Evolutionary conservation across 371 early-diverging fungal species (phyloP).

Genomic region (Syncephalastrum monosporum): DNA sequence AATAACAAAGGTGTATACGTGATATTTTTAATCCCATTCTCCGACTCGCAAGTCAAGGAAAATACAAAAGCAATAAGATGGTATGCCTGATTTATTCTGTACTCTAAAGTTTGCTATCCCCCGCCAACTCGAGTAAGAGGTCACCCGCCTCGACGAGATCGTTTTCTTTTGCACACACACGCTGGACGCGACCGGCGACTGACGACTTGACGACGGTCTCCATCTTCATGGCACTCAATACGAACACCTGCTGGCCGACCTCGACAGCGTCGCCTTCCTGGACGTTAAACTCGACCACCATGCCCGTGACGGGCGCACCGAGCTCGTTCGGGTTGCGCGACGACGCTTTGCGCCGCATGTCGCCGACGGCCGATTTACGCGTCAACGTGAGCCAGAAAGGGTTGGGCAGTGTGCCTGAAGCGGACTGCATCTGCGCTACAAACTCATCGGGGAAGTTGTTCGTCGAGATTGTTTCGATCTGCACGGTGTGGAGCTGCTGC

Average conservation of each 20-base stretch:
- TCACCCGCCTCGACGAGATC: slow-evolving; percentile 41
- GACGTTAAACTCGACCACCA: slow-evolving; percentile 36
- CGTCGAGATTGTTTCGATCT: slow-evolving; percentile 29
- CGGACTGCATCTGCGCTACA: slow-evolving; percentile 22
- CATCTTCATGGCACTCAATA: slow-evolving; percentile 51
- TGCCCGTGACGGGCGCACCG: slow-evolving; percentile 40
- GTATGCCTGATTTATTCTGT: not conserved
- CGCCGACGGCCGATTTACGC: slow-evolving; percentile 23
- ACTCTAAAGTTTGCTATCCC: slow-evolving; percentile 30
- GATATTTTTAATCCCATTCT: no score
- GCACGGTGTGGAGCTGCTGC: slow-evolving; percentile 22
- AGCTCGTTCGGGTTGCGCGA: slow-evolving; percentile 22
- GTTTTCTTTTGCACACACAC: slow-evolving; percentile 21
- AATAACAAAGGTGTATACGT: no score
- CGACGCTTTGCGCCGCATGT: slow-evolving; percentile 32
- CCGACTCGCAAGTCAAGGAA: not conserved
- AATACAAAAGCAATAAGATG: no score
- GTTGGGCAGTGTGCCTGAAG: slow-evolving; percentile 8
- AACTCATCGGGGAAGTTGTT: slow-evolving; percentile 43
- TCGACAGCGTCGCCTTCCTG: slow-evolving; percentile 19
- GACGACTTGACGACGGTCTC: slow-evolving; percentile 36
- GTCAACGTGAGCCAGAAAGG: slow-evolving; percentile 22
- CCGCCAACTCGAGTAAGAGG: slow-evolving; percentile 27
- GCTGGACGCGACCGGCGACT: slow-evolving; percentile 22
- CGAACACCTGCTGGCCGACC: slow-evolving; percentile 36